These are phyloP conservation scores for Lactifluus piperatus DNA, from an alignment of 768 basidiomycete genomes.

Conservation along the genomic window DNA sequence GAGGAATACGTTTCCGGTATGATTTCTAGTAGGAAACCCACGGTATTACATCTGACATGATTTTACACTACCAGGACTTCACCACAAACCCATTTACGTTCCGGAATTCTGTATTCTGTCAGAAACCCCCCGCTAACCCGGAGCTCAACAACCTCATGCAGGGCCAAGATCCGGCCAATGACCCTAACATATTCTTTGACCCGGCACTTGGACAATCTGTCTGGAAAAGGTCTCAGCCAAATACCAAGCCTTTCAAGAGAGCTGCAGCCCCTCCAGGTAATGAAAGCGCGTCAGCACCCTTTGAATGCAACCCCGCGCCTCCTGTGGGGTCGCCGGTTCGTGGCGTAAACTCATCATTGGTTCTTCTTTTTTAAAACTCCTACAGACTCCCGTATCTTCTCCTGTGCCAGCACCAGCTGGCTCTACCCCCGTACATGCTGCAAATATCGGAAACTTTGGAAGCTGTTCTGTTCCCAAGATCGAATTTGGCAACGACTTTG, in stretches of 20 bases:
- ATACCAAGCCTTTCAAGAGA: conserved; percentile 27
- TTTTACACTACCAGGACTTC: conserved; percentile 34
- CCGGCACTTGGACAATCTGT: conserved; percentile 31
- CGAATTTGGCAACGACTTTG: conserved; percentile 47
- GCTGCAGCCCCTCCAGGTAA: background rate
- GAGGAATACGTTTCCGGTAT: conserved; percentile 52
- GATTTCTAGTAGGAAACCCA: background rate
- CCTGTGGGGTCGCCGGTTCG: background rate
- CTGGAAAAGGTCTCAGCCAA: conserved; percentile 36
- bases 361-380: background rate
- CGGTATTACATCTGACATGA: background rate
- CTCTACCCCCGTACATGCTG: background rate
- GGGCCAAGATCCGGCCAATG: conserved; percentile 30
- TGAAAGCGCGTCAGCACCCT: background rate
- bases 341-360: background rate
- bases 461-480: conserved; percentile 47
- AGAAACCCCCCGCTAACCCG: conserved; percentile 29
- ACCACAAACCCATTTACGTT: conserved; percentile 39
- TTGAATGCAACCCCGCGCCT: background rate
- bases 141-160: conserved; percentile 31
- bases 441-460: conserved; percentile 37
- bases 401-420: background rate
- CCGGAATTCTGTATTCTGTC: conserved; percentile 44
- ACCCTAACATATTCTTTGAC: conserved; percentile 28
- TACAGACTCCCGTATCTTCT: background rate